phyloP scores from a whole-genome alignment of 176 grass and related monocot genomes.

The Canna indica region DNA sequence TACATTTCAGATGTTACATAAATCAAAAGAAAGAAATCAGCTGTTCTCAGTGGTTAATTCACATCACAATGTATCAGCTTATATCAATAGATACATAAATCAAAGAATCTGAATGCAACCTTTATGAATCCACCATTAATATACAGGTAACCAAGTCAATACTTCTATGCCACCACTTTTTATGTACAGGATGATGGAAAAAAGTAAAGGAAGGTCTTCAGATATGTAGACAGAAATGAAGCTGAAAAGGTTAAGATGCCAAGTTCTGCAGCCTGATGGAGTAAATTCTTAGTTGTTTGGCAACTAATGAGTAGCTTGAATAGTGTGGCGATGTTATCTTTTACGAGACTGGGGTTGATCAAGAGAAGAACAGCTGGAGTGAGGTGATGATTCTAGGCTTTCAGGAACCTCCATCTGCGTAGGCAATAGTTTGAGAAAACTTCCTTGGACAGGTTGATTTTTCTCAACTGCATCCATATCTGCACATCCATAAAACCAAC shows the following conservation, averaged over 20 bases:
- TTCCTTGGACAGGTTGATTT: constrained; percentile 60
- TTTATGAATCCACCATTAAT: not conserved
- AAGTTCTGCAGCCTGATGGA: no score
- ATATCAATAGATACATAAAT: constrained; percentile 1
- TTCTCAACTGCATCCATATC: constrained; percentile 53
- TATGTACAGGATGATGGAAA: not conserved
- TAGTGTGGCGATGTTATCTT: constrained; percentile 37
- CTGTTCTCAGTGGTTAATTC: not conserved
- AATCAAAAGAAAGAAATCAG: not conserved
- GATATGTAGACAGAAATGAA: no score
- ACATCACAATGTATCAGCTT: not conserved
- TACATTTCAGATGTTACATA: not conserved
- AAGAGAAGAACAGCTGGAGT: constrained; percentile 58
- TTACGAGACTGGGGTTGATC: constrained; percentile 67
- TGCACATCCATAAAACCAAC: not conserved
- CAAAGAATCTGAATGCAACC: not conserved
- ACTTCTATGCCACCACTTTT: not conserved
- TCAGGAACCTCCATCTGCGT: constrained; percentile 48
- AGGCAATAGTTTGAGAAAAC: constrained; percentile 84
- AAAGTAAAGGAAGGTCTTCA: not conserved
- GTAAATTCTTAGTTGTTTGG: no score
- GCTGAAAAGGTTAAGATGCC: no score
- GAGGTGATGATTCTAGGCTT: constrained; percentile 58
- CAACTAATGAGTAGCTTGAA: not conserved
- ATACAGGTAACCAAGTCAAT: not conserved